A percentile compares a stretch with the other conserved stretches of the same genome.
These are phyloP conservation scores for Tuber melanosporum DNA, from an alignment of 495 filamentous ascomycete genomes.

Conservation along the genomic window DNA sequence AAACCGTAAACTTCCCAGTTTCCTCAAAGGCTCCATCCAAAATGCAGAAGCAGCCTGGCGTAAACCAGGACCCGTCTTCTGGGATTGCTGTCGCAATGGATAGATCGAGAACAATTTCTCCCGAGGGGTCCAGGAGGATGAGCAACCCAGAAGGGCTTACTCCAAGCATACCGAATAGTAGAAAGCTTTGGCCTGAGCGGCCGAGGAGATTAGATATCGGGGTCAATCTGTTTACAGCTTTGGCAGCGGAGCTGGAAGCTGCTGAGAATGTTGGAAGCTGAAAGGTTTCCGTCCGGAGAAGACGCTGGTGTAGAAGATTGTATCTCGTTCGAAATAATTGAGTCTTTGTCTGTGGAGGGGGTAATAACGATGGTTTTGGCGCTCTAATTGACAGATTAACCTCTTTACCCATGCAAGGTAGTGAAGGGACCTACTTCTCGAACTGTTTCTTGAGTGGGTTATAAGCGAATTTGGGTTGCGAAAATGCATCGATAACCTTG, in stretches of 20 bases:
- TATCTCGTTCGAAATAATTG: conserved; percentile 80
- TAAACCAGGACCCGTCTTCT: conserved; percentile 80
- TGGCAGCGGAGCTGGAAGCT: conserved; percentile 51
- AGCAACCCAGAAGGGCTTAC: conserved; percentile 75
- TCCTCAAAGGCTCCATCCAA: conserved; percentile 94
- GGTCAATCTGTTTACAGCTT: conserved; percentile 78
- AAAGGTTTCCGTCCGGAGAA: conserved; percentile 88
- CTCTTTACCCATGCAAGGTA: conserved; percentile 14
- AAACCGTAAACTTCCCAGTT: conserved; percentile 80
- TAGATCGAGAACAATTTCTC: conserved; percentile 76
- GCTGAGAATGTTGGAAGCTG: conserved; percentile 65
- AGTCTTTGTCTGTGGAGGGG: conserved; percentile 73
- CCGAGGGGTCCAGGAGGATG: conserved; percentile 76
- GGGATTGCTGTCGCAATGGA: conserved; percentile 74
- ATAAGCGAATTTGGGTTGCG: conserved; percentile 80
- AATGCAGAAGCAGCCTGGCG: conserved; percentile 88
- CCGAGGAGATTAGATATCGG: conserved; percentile 90
- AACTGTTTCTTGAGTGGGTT: conserved; percentile 87
- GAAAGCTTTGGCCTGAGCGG: conserved; percentile 73
- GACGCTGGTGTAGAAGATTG: conserved; percentile 79
- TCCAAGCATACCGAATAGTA: conserved; percentile 77
- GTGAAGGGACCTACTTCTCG: conserved; percentile 52
- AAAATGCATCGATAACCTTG: conserved; percentile 39
- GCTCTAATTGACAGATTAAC: conserved; percentile 44
- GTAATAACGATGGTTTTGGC: conserved; percentile 68